Evolutionary conservation across 495 filamentous ascomycete species (phyloP).

Genomic region (Penicillium herquei): DNA sequence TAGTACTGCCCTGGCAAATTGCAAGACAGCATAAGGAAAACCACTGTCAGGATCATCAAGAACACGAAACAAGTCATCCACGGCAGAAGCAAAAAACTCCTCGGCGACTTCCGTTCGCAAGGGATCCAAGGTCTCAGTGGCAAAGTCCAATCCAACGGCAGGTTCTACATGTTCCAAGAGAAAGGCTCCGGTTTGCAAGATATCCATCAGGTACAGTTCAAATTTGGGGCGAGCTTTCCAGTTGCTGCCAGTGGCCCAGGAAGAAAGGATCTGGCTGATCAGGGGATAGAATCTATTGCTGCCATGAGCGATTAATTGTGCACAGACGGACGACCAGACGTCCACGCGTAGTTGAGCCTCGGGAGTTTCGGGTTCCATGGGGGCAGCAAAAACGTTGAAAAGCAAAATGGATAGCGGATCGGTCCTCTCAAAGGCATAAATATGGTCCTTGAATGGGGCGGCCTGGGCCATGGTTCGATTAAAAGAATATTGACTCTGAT

Average conservation of each 20-base stretch:
- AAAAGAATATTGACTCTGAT: slow-evolving; percentile 52
- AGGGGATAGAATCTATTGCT: slow-evolving; percentile 43
- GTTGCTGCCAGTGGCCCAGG: slow-evolving; percentile 80
- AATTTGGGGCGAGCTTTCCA: slow-evolving; percentile 88
- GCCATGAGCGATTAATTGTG: slow-evolving; percentile 58
- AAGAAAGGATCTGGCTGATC: slow-evolving; percentile 59
- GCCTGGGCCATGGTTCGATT: slow-evolving; percentile 61
- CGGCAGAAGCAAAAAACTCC: slow-evolving; percentile 83
- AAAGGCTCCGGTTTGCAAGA: slow-evolving; percentile 88
- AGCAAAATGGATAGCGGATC: slow-evolving; percentile 84
- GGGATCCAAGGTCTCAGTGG: slow-evolving; percentile 56
- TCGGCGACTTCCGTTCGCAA: slow-evolving; percentile 75
- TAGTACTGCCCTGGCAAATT: slow-evolving; percentile 78
- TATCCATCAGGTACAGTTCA: slow-evolving; percentile 90
- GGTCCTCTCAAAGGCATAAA: slow-evolving; percentile 74
- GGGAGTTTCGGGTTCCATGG: slow-evolving; percentile 67
- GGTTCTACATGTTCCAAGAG: slow-evolving; percentile 76
- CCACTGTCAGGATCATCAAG: slow-evolving; percentile 75
- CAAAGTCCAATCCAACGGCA: slow-evolving; percentile 37
- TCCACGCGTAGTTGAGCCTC: slow-evolving; percentile 79
- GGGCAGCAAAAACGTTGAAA: slow-evolving; percentile 77
- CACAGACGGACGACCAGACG: slow-evolving; percentile 84
- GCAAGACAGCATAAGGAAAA: slow-evolving; percentile 79
- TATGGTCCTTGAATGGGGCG: slow-evolving; percentile 42
- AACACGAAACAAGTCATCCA: slow-evolving; percentile 79